These are phyloP conservation scores for Syzygium aqueum DNA, from an alignment of 345 rosid genomes.

Conservation along the genomic window DNA sequence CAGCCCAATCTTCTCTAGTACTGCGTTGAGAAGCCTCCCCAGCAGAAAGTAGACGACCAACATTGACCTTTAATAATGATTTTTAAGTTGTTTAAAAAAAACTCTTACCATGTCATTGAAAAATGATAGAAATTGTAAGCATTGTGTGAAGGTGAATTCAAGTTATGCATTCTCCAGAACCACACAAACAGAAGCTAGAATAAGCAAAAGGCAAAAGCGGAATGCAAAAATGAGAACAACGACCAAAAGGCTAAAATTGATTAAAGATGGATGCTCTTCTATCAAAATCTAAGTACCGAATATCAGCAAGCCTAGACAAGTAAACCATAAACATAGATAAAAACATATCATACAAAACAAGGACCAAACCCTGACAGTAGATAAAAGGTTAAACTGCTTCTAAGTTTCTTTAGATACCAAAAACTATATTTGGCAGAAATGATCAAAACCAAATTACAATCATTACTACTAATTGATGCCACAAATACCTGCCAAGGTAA, in stretches of 20 bases:
- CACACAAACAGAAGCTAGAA: not conserved
- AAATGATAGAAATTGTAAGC: not conserved
- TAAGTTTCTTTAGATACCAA: not conserved
- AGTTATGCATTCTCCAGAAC: not conserved
- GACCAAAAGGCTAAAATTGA: not conserved
- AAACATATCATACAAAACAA: not conserved
- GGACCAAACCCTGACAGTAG: not conserved
- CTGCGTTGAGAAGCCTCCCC: slow-evolving; percentile 99
- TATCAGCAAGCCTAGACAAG: not conserved
- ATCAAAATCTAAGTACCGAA: not conserved
- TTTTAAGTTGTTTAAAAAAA: not conserved
- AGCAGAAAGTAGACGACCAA: slow-evolving; percentile 79
- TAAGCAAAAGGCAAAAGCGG: not conserved
- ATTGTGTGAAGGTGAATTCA: not conserved
- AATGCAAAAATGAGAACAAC: not conserved
- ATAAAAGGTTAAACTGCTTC: not conserved
- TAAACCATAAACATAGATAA: not conserved
- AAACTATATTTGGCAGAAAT: not conserved
- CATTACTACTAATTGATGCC: not conserved
- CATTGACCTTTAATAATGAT: slow-evolving; percentile 53
- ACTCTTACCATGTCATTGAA: not conserved
- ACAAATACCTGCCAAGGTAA: too few relatives aligned
- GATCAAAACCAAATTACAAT: not conserved
- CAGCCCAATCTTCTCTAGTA: slow-evolving; percentile 99
- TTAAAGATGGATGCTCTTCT: not conserved